Evolutionary conservation across 2,329 filamentous ascomycete genomes (phyloP).

Genomic region (Pseudogymnoascus sp.): DNA sequence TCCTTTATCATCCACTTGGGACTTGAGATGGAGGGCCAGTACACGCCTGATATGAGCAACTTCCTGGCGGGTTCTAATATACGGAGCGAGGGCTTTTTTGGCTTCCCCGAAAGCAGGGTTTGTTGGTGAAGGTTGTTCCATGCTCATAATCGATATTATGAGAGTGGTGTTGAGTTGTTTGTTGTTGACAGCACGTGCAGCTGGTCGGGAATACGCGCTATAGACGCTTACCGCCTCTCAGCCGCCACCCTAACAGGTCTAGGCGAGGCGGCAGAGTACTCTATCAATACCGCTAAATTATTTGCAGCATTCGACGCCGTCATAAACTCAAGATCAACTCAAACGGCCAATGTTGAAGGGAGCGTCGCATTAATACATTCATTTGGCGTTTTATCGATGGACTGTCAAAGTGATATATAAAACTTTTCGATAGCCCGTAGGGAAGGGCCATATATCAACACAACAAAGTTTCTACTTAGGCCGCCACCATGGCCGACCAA

Average conservation of each 20-base stretch:
- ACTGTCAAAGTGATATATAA: slow-evolving; percentile 8
- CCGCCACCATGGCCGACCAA: slow-evolving; percentile 57
- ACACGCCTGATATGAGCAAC: slow-evolving; percentile 46
- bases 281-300: slow-evolving; percentile 9
- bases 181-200: slow-evolving; percentile 1
- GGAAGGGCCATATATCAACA: slow-evolving; percentile 6
- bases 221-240: slow-evolving; percentile 4
- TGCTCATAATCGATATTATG: slow-evolving; percentile 11
- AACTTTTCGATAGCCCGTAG: slow-evolving; percentile 5
- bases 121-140: slow-evolving; percentile 17
- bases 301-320: slow-evolving; percentile 5
- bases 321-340: slow-evolving; percentile 3
- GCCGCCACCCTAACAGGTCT: slow-evolving; percentile 1
- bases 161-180: slow-evolving; percentile 10
- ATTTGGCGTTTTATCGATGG: slow-evolving; percentile 8
- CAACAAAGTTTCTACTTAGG: slow-evolving; percentile 6
- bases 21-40: slow-evolving; percentile 44
- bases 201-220: neutral
- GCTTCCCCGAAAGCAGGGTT: slow-evolving; percentile 33
- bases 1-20: slow-evolving; percentile 36
- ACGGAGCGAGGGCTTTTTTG: slow-evolving; percentile 40
- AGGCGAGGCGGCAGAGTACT: neutral
- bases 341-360: slow-evolving; percentile 1
- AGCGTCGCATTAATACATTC: slow-evolving; percentile 6
- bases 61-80: slow-evolving; percentile 49